Evolutionary conservation across 1,139 yeast genomes (phyloP).

Genomic region (Scheffersomyces illinoinensis): DNA sequence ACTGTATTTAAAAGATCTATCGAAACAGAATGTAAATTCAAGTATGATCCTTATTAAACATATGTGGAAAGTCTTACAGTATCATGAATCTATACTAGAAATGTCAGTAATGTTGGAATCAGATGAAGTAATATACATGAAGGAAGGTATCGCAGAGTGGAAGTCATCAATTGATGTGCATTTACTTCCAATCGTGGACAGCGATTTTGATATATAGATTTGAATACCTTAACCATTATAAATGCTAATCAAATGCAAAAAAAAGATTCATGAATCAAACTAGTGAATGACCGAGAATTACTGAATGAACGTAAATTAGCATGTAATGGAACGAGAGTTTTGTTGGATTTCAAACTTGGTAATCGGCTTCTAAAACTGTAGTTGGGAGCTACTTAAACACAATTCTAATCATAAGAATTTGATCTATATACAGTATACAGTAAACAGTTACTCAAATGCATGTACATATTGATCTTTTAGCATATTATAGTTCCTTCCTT

Average conservation of each 20-base stretch:
- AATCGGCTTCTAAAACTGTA: too few species aligned
- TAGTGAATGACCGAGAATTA: too few species aligned
- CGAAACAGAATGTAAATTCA: conserved; percentile 19
- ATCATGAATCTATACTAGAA: conserved; percentile 13
- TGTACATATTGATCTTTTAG: too few species aligned
- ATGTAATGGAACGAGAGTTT: too few species aligned
- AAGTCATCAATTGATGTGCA: conserved; percentile 9
- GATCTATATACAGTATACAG: too few species aligned
- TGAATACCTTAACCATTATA: not conserved
- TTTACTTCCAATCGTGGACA: conserved; percentile 6
- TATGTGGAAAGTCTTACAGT: conserved; percentile 16
- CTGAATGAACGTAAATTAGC: too few species aligned
- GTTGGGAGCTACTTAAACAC: too few species aligned
- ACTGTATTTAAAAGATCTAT: conserved; percentile 22
- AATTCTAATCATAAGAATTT: too few species aligned
- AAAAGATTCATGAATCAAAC: not conserved
- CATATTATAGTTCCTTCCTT: too few species aligned
- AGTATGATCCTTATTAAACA: conserved; percentile 21
- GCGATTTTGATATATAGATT: conserved; percentile 2
- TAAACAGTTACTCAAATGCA: too few species aligned
- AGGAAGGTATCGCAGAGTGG: conserved; percentile 27
- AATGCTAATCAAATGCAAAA: too few species aligned
- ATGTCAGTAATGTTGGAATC: not conserved
- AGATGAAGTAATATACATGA: conserved; percentile 7
- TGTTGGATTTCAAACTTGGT: too few species aligned